Evolutionary conservation across 441 rosid species (phyloP), one percentile per base, ranked within the genome.

Genomic region (Corymbia calophylla): DNA sequence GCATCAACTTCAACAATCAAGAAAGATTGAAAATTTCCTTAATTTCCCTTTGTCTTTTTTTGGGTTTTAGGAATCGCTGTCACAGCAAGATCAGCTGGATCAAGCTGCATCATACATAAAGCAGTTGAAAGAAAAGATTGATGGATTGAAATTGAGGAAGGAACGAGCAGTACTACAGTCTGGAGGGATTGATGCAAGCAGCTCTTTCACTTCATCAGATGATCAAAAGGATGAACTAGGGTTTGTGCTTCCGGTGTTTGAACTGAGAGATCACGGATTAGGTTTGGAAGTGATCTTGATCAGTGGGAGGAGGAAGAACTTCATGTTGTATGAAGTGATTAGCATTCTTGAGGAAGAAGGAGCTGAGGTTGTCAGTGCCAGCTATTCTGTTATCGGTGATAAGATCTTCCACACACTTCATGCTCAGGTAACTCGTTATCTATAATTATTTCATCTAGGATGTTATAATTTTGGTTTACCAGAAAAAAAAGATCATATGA

Each of bases 301-400:
- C 15, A 94, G 92, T 81, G 94, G 94, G 54, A 64, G 91, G 88
- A 88, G 92, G 14, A 94, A 90, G 86, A 93, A 91, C 86, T 95
- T 94, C 93, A 91, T 87, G 93, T 68, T 95, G 4, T 81, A 87
- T 88, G 93, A 96, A 90, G 92, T 91, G 29, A 92, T 95, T 3
- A 88, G 91, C 68, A 92, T 95, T 73, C 91, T 96, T 11, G 90
- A 94, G 18, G 93, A 94, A 87, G 97, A 95, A 95, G 97, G 97
- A 56, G 95, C 95, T 55, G 93, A 93, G 82, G 96, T 96, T 54
- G 92, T 95, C 16, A 92, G 92, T 32, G 94, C 95, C 7, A 93
- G 91, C 90, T 92, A 89, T 90, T 91, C 93, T 39, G 91, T 90
- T 4, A 86, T 91, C 0, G 95, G 93, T 23, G 94, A 91, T 56